phyloP scores from a whole-genome alignment of 352 stramenopile genomes.

The Pythium chondricola region DNA sequence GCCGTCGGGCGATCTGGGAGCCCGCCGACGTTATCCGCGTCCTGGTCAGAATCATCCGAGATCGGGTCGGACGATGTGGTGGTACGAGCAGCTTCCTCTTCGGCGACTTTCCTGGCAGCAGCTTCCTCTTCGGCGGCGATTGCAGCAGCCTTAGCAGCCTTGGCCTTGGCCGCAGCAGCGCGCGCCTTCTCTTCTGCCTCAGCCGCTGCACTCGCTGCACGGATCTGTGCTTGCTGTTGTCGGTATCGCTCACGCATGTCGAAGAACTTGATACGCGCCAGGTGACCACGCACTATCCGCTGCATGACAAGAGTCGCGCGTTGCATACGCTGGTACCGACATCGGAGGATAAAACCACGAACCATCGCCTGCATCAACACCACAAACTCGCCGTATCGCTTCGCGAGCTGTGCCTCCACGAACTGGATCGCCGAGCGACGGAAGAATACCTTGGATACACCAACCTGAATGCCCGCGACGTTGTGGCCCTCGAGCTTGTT shows the following conservation, averaged over 20 bases:
- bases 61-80: conserved; percentile 52
- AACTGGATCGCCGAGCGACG: conserved; percentile 80
- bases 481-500: conserved; percentile 35
- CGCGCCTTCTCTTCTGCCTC: neutral
- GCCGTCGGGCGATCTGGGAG: conserved; percentile 14
- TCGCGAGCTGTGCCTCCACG: conserved; percentile 78
- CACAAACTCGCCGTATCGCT: conserved; percentile 82
- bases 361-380: conserved; percentile 76
- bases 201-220: conserved; percentile 22
- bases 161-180: conserved; percentile 4
- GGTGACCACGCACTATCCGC: conserved; percentile 56
- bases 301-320: conserved; percentile 38
- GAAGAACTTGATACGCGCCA: conserved; percentile 51
- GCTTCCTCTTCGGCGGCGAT: conserved; percentile 6
- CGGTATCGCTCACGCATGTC: conserved; percentile 42
- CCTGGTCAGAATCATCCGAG: conserved; percentile 37
- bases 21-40: neutral
- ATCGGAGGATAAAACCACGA: conserved; percentile 47
- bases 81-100: conserved; percentile 51
- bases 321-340: conserved; percentile 44
- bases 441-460: conserved; percentile 79
- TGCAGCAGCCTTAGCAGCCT: conserved; percentile 6
- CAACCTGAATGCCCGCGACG: conserved; percentile 72
- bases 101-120: conserved; percentile 13
- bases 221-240: conserved; percentile 37